Conservation (phyloP, 306 rosid species). For the Fagus crenata region DNA sequence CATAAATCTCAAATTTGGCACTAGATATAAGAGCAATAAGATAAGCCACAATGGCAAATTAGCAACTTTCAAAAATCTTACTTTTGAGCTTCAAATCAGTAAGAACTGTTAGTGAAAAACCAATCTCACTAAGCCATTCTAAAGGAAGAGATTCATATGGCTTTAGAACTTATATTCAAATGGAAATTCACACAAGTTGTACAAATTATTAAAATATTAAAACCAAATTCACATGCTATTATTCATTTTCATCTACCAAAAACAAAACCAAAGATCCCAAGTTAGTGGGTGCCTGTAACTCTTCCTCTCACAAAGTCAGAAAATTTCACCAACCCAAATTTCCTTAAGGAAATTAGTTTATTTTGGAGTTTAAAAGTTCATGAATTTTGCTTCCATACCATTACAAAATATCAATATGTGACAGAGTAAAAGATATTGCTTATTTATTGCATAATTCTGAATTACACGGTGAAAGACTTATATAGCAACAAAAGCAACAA, state of each 20-base stretch:
- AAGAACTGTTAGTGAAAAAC: neutral
- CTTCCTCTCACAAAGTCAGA: neutral
- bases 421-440: no score
- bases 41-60: neutral
- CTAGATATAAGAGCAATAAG: neutral
- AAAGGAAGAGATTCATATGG: neutral
- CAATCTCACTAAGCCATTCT: neutral
- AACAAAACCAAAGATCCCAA: neutral
- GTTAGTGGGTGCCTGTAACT: neutral
- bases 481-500: no score
- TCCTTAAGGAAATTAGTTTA: neutral
- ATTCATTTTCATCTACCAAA: neutral
- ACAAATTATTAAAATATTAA: neutral
- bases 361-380: no score
- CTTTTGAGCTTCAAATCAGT: no score
- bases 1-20: no score
- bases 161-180: neutral
- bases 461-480: no score
- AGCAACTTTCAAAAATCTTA: neutral
- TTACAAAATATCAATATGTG: no score
- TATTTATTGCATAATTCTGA: no score
- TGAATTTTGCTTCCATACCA: no score
- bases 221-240: neutral
- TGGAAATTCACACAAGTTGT: neutral
- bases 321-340: neutral